A percentile compares a stretch with the other conserved stretches of the same genome.
phyloP scores from a whole-genome alignment of 306 rosid species.

The Prunus salicina region DNA sequence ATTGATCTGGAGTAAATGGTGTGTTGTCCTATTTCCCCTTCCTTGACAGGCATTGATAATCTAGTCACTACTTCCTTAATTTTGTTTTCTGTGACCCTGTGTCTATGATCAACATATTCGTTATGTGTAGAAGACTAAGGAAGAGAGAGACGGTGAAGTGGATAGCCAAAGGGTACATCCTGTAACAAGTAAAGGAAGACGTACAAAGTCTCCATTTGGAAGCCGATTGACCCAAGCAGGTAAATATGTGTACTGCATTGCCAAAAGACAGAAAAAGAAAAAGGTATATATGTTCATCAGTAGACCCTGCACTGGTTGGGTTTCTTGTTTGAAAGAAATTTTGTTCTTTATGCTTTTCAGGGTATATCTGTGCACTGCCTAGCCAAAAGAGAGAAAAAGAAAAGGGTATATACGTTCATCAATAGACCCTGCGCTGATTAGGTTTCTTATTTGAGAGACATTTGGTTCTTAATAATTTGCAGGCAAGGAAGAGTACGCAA shows the following conservation, averaged over 20 bases:
- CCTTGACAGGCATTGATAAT: not conserved
- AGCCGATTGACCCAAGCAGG: conserved; percentile 11
- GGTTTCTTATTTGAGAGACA: not conserved
- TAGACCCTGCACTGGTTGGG: not conserved
- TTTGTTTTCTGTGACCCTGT: not conserved
- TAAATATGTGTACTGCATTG: conserved; percentile 5
- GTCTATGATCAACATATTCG: conserved; percentile 12
- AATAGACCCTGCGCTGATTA: not conserved
- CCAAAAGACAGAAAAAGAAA: not conserved
- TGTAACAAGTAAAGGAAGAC: conserved; percentile 19
- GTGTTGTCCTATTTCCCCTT: not conserved
- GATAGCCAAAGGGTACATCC: conserved; percentile 6
- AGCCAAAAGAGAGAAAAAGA: conserved; percentile 10
- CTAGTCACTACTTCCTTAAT: not conserved
- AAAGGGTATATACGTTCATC: conserved; percentile 4
- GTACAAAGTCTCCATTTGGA: conserved; percentile 9
- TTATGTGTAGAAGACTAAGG: conserved; percentile 33
- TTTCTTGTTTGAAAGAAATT: not conserved
- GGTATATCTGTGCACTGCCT: conserved; percentile 13
- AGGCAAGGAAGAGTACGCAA: conserved; percentile 28
- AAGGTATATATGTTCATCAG: not conserved
- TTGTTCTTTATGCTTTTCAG: conserved; percentile 18
- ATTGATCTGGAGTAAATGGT: not conserved
- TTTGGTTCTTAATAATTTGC: conserved; percentile 9
- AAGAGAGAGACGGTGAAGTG: conserved; percentile 13